Percentiles rank a stretch among this genome's conserved stretches.
Evolutionary conservation across 140 eudicot species (phyloP).

Genomic region (Ambrosia hybrid): DNA sequence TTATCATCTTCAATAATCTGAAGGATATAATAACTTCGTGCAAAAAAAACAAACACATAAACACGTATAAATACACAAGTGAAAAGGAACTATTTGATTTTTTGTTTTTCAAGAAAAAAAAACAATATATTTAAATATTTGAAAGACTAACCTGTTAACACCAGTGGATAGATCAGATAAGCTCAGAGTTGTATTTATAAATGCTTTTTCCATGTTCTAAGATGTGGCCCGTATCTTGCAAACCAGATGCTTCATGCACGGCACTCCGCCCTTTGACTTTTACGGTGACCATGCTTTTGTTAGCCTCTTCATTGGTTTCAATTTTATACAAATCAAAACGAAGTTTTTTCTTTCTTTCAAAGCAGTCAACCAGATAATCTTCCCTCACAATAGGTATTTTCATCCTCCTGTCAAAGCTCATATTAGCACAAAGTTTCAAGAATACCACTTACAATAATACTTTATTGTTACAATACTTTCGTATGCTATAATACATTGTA

Average conservation of each 20-base stretch:
- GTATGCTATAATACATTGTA: neutral
- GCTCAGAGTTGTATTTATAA: slow-evolving; percentile 85
- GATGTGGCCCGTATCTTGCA: slow-evolving; percentile 97
- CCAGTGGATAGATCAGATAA: slow-evolving; percentile 89
- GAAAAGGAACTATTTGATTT: neutral
- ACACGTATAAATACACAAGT: slow-evolving; percentile 5
- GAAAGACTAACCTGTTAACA: slow-evolving; percentile 64
- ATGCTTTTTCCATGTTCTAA: slow-evolving; percentile 88
- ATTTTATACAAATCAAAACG: slow-evolving; percentile 77
- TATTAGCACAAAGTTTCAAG: slow-evolving; percentile 21
- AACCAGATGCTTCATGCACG: slow-evolving; percentile 90
- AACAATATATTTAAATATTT: neutral
- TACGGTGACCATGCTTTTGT: slow-evolving; percentile 61
- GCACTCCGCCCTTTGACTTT: slow-evolving; percentile 97
- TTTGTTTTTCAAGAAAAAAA: too few relatives aligned
- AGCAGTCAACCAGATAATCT: slow-evolving; percentile 78
- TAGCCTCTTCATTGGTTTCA: slow-evolving; percentile 58
- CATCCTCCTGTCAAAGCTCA: slow-evolving; percentile 74
- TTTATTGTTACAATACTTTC: neutral
- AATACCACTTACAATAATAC: neutral
- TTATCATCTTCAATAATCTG: slow-evolving; percentile 95
- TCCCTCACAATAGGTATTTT: slow-evolving; percentile 86
- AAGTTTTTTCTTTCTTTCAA: slow-evolving; percentile 72
- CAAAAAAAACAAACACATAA: slow-evolving; percentile 23
- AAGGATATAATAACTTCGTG: slow-evolving; percentile 80